These are phyloP conservation scores for Lactarius tabidus DNA, from an alignment of 768 basidiomycete species.

Conservation along the genomic window DNA sequence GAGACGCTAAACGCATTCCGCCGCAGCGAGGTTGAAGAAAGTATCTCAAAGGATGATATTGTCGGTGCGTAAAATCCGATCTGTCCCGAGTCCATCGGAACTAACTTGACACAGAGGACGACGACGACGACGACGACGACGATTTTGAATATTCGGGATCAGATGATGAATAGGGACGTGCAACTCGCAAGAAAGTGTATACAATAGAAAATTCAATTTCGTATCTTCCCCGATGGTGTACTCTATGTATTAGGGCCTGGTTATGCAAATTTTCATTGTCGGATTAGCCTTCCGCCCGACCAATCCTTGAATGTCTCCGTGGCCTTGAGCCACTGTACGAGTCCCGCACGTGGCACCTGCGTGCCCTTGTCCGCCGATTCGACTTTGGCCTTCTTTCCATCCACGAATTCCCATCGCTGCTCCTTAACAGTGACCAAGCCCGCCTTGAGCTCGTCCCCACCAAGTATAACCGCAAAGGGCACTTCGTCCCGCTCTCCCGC, in stretches of 20 bases:
- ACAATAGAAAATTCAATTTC: conserved; percentile 16
- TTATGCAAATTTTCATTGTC: conserved; percentile 25
- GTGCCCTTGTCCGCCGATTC: conserved; percentile 45
- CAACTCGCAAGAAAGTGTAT: conserved; percentile 13
- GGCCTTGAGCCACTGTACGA: conserved; percentile 35
- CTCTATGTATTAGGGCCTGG: conserved; percentile 6
- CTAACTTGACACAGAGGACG: conserved; percentile 11
- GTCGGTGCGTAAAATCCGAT: conserved; percentile 44
- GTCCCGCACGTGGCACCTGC: conserved; percentile 37
- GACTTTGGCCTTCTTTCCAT: conserved; percentile 64
- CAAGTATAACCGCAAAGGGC: conserved; percentile 91
- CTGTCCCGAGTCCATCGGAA: not conserved
- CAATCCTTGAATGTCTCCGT: conserved; percentile 32
- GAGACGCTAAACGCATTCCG: conserved; percentile 49
- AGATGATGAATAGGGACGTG: conserved; percentile 29
- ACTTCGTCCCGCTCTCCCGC: conserved; percentile 88
- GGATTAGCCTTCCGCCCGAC: conserved; percentile 32
- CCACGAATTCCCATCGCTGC: conserved; percentile 75
- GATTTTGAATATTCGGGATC: conserved; percentile 26
- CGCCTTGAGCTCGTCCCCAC: conserved; percentile 74
- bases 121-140: conserved; percentile 31
- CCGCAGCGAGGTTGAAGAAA: conserved; percentile 49
- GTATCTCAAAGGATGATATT: conserved; percentile 56
- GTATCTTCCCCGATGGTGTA: conserved; percentile 11
- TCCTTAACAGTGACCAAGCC: conserved; percentile 91